These are phyloP conservation scores for Aphanocladium album DNA, from an alignment of 2,329 filamentous ascomycete genomes.

Conservation along the genomic window DNA sequence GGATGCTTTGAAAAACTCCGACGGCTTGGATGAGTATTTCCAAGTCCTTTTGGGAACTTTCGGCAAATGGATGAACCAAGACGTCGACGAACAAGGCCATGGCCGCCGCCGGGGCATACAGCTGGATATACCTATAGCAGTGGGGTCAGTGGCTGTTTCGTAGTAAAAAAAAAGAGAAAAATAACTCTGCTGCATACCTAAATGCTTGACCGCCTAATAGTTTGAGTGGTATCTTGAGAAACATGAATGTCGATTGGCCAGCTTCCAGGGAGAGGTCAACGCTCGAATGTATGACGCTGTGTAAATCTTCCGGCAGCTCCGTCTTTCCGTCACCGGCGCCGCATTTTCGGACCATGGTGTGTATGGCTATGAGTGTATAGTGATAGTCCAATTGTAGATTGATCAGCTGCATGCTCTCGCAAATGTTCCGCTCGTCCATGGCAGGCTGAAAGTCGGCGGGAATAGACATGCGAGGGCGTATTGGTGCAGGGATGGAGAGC, in stretches of 20 bases:
- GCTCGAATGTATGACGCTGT: slow-evolving; percentile 21
- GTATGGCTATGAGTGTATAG: slow-evolving; percentile 16
- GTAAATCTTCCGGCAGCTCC: slow-evolving; percentile 17
- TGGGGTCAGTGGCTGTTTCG: too few relatives aligned
- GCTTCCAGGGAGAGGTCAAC: slow-evolving; percentile 20
- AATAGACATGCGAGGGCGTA: slow-evolving; percentile 10
- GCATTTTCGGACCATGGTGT: slow-evolving; percentile 19
- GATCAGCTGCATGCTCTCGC: background rate
- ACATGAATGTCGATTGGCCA: slow-evolving; percentile 18
- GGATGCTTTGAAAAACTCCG: slow-evolving; percentile 5
- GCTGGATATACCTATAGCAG: slow-evolving; percentile 7
- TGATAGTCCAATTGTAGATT: slow-evolving; percentile 19
- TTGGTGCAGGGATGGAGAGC: slow-evolving; percentile 18
- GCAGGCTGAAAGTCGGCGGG: background rate
- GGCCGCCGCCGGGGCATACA: slow-evolving; percentile 11
- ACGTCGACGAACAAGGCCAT: slow-evolving; percentile 16
- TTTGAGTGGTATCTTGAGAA: slow-evolving; percentile 1
- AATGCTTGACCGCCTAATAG: background rate
- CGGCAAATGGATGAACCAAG: slow-evolving; percentile 8
- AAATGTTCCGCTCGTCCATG: background rate
- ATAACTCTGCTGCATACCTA: background rate
- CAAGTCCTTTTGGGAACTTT: slow-evolving; percentile 16
- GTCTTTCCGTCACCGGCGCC: slow-evolving; percentile 9
- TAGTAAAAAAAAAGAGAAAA: too few relatives aligned
- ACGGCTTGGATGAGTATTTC: slow-evolving; percentile 13